These are phyloP conservation scores for Aristolochia fimbriata DNA, from an alignment of 164 flowering plant genomes.

Conservation along the genomic window DNA sequence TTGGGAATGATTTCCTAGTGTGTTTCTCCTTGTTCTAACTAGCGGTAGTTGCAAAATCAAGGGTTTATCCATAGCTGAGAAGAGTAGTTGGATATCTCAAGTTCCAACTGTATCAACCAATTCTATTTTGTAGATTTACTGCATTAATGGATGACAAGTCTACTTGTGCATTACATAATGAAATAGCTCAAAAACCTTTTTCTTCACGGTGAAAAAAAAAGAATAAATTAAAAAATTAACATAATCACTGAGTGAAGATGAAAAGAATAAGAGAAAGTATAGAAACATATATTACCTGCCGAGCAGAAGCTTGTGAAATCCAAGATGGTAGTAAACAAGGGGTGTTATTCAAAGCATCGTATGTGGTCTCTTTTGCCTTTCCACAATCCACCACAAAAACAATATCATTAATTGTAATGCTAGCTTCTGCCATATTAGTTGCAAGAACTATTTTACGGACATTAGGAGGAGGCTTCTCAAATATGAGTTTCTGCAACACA, in stretches of 20 bases:
- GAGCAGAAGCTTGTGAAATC: conserved; percentile 98
- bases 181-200: too few species aligned
- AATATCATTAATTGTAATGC: conserved; percentile 93
- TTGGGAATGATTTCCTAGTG: too few species aligned
- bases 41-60: too few species aligned
- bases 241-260: not conserved
- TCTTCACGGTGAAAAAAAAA: not conserved
- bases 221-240: not conserved
- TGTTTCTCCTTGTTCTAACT: too few species aligned
- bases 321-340: conserved; percentile 97
- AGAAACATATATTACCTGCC: conserved; percentile 55
- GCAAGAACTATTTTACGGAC: conserved; percentile 92
- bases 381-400: conserved; percentile 99
- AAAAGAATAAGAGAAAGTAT: not conserved
- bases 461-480: conserved; percentile 85
- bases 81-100: too few species aligned
- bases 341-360: conserved; percentile 98
- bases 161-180: too few species aligned
- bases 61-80: too few species aligned
- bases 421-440: conserved; percentile 99
- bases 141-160: too few species aligned
- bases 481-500: conserved; percentile 72
- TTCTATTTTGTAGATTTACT: too few species aligned
- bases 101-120: too few species aligned
- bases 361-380: conserved; percentile 98